Percentiles rank a stretch among this genome's conserved stretches.
phyloP scores from a whole-genome alignment of 352 stramenopile genomes.

The Phytophthora cactorum region DNA sequence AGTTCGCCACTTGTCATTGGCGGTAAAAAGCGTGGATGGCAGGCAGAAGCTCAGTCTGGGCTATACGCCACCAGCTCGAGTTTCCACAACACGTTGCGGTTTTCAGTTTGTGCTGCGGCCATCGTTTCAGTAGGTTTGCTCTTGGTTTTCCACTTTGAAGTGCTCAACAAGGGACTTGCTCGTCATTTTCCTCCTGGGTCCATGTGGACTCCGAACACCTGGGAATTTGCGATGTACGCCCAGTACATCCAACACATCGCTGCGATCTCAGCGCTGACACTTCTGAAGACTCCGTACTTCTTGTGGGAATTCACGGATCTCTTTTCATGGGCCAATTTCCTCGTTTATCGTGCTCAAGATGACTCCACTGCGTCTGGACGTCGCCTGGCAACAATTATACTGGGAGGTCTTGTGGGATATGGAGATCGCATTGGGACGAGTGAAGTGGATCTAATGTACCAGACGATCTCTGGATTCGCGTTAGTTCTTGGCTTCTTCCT shows the following conservation, averaged over 20 bases:
- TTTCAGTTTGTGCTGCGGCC: constrained; percentile 42
- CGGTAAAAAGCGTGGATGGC: constrained; percentile 44
- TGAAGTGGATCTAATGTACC: constrained; percentile 44
- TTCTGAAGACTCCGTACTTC: constrained; percentile 62
- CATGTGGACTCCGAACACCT: constrained; percentile 61
- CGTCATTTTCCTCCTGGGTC: constrained; percentile 11
- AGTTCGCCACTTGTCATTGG: constrained; percentile 42
- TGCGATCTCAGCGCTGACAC: constrained; percentile 53
- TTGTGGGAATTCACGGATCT: constrained; percentile 67
- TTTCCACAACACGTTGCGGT: constrained; percentile 56
- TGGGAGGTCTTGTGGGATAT: constrained; percentile 56
- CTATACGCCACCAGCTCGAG: constrained; percentile 42
- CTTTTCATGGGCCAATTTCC: constrained; percentile 67
- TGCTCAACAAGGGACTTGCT: constrained; percentile 38
- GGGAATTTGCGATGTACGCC: constrained; percentile 61
- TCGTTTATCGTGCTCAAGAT: constrained; percentile 27
- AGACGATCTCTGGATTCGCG: constrained; percentile 35
- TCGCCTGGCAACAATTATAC: constrained; percentile 50
- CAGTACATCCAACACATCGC: constrained; percentile 65
- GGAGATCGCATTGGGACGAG: constrained; percentile 52
- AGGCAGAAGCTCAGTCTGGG: constrained; percentile 29
- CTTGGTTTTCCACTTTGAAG: constrained; percentile 53
- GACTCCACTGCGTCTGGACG: constrained; percentile 21
- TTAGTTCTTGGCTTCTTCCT: constrained; percentile 46
- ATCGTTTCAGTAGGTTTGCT: constrained; percentile 55